phyloP scores from a whole-genome alignment of 2,329 filamentous ascomycete genomes.

The Dendryphion nanum region DNA sequence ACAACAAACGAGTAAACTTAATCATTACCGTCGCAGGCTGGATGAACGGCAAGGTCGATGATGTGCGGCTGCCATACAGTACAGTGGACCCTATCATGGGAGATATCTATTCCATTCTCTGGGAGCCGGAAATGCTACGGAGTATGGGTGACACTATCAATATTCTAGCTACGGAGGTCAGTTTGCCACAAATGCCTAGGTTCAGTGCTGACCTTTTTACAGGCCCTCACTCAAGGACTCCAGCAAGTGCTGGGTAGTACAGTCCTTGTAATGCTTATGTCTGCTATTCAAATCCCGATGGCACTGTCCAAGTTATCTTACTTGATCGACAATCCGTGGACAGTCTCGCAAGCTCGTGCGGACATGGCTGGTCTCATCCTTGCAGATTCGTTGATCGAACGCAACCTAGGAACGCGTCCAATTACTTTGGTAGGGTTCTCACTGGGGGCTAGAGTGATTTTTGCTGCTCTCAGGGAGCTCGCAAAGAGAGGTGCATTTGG shows the following conservation, averaged over 20 bases:
- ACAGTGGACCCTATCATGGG: constrained; percentile 98
- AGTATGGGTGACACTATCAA: constrained; percentile 99
- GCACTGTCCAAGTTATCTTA: constrained; percentile 92
- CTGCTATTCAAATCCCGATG: constrained; percentile 86
- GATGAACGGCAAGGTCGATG: constrained; percentile 98
- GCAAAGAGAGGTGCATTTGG: constrained; percentile 80
- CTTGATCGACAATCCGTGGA: constrained; percentile 97
- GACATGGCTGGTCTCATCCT: constrained; percentile 86
- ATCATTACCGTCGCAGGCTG: constrained; percentile 94
- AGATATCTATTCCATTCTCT: constrained; percentile 92
- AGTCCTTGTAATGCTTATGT: constrained; percentile 85
- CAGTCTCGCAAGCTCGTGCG: constrained; percentile 89
- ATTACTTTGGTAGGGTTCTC: constrained; percentile 95
- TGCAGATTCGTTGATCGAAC: constrained; percentile 88
- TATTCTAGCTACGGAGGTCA: constrained; percentile 92
- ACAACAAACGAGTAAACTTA: constrained; percentile 95
- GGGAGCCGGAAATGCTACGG: constrained; percentile 97
- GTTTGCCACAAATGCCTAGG: constrained; percentile 32
- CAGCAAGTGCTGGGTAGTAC: constrained; percentile 94
- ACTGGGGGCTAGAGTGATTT: constrained; percentile 87
- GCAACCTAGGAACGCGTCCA: constrained; percentile 85
- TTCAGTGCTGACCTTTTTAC: constrained; percentile 11
- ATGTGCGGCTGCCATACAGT: constrained; percentile 91
- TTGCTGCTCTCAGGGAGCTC: constrained; percentile 84
- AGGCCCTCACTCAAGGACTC: constrained; percentile 92